These are phyloP conservation scores for Backusella tarrabulga DNA, from an alignment of 192 early-diverging fungal genomes.

Conservation along the genomic window DNA sequence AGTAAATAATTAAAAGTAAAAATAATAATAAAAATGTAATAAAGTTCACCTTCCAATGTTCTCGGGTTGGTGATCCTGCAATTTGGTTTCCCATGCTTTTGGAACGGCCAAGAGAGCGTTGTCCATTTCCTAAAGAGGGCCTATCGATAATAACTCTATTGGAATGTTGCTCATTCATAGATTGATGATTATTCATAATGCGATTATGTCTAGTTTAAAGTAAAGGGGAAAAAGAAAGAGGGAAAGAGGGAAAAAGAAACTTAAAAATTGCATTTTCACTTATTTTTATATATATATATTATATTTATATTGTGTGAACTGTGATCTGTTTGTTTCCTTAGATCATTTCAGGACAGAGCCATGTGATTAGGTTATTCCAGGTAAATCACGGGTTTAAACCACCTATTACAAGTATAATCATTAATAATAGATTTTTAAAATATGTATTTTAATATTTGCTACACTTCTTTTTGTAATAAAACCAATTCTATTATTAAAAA, in stretches of 20 bases:
- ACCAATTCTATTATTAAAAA: background rate
- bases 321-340: background rate
- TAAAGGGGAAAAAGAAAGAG: background rate
- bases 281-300: background rate
- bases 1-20: background rate
- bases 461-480: background rate
- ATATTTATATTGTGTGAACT: background rate
- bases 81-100: background rate
- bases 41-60: slow-evolving; percentile 26
- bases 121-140: background rate
- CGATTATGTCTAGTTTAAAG: background rate
- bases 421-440: background rate
- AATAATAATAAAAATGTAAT: background rate
- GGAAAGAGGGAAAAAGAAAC: background rate
- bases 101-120: background rate
- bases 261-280: no score
- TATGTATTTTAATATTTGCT: background rate
- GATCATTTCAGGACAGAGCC: slow-evolving; percentile 3
- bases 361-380: background rate
- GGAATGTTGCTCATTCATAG: slow-evolving; percentile 14
- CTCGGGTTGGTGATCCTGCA: slow-evolving; percentile 13
- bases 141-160: background rate
- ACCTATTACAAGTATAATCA: background rate
- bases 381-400: background rate
- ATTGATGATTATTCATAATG: background rate